Conservation (phyloP, 2,329 filamentous ascomycete species). For the Claviceps quebecensis region DNA sequence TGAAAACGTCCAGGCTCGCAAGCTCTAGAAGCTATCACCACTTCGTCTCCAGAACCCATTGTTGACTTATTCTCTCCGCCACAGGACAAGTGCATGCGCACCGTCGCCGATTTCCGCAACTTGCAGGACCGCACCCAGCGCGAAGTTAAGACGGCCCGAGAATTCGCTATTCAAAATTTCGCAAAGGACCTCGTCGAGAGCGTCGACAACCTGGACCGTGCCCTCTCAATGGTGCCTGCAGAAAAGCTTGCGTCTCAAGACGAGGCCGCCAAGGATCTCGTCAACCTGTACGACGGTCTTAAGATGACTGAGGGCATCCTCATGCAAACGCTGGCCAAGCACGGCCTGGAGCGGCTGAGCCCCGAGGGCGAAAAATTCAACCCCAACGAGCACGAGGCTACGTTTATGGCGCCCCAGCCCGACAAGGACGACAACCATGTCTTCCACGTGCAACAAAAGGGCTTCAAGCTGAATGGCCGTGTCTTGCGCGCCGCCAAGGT, state of each 20-base stretch:
- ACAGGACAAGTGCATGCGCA: constrained; percentile 88
- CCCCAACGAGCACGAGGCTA: constrained; percentile 92
- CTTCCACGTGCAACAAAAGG: constrained; percentile 89
- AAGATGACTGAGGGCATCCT: constrained; percentile 91
- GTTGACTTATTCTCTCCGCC: background rate
- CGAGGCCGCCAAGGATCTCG: constrained; percentile 54
- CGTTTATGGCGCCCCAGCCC: constrained; percentile 78
- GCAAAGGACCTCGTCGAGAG: constrained; percentile 89
- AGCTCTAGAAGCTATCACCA: background rate
- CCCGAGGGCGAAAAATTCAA: constrained; percentile 81
- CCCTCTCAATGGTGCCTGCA: constrained; percentile 61
- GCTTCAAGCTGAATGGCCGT: constrained; percentile 84
- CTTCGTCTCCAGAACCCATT: background rate
- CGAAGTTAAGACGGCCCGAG: constrained; percentile 72
- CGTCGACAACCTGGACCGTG: constrained; percentile 94
- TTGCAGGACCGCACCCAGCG: constrained; percentile 88
- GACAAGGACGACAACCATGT: constrained; percentile 84
- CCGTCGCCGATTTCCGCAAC: constrained; percentile 93
- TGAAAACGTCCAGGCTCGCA: background rate
- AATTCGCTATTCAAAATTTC: constrained; percentile 93
- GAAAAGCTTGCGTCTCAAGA: constrained; percentile 51
- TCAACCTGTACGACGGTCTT: constrained; percentile 72
- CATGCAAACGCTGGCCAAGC: constrained; percentile 79
- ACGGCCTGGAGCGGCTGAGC: constrained; percentile 81
- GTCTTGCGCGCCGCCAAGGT: constrained; percentile 88